Evolutionary conservation across 257 asterid species (phyloP), one percentile per base, ranked within the genome.

Genomic region (Knoxia roxburghii): DNA sequence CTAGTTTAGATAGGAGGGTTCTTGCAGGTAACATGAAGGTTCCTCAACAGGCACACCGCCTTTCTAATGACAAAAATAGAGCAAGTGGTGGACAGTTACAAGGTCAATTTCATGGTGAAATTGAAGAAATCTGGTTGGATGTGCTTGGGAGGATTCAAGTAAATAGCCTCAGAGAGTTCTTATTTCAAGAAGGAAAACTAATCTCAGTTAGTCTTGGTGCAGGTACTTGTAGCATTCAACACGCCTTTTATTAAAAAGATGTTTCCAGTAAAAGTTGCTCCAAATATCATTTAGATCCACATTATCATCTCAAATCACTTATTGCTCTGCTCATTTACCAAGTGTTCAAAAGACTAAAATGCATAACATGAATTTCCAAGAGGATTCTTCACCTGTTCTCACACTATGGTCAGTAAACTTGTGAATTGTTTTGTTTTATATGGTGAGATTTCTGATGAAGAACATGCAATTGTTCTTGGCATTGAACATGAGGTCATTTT

Each of bases 181-280:
- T 93, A 88, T 73, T 77, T 78, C 83, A 69, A 51, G 95, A 94
- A 86, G 99, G 92, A 70, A 88, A 84, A 88, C 90, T 94, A 68
- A 72, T 81, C 70, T 86, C 96, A 0, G 79, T 90, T 79, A 81
- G 83, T 78, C 85, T 80, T 70, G 97, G 96, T 59, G 83, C 91
- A 89, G 98, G 98, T 92, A 92, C 64, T 77, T 33, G 55, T 40
- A 51, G 17, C 57, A 27, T 54, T 68, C 68, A 32, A 1, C 1
- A 43, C 10, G 48, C 14, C 18, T 64, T 20, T 40, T 7, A 11
- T 6, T 63, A 11, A 5, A 63, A 24, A 23, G 14, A 39, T 20
- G 11, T 40, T n/a, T 68, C 17, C 64, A 30, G 17, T 33, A 2
- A 6, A 7, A 33, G 61, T 27, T 32, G 26, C 27, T 18, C 41